These are phyloP conservation scores for Candida maris DNA, from an alignment of 805 yeast genomes.

Conservation along the genomic window DNA sequence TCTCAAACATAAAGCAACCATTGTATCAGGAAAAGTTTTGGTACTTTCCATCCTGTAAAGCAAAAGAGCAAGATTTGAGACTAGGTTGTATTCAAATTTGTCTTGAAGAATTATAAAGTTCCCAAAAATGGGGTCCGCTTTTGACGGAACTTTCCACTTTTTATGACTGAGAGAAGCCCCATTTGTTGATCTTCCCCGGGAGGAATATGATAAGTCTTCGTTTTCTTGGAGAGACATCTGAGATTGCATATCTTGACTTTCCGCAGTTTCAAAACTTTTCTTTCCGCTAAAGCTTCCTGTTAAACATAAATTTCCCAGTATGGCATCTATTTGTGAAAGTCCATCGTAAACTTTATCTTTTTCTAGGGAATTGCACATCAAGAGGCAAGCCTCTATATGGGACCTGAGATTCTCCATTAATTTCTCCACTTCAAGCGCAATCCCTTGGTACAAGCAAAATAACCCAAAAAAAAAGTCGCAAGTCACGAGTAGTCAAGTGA, in stretches of 20 bases:
- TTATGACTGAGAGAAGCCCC: not conserved
- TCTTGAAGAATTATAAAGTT: conserved; percentile 49
- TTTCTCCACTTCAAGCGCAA: no score
- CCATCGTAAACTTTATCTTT: conserved; percentile 1
- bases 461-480: no score
- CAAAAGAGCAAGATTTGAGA: conserved; percentile 32
- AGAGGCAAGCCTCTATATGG: not conserved
- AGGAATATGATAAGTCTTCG: no score
- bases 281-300: not conserved
- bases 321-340: conserved; percentile 7
- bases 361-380: not conserved
- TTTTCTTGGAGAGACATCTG: no score
- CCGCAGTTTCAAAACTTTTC: conserved; percentile 3
- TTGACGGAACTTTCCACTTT: conserved; percentile 29
- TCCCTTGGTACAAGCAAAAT: no score
- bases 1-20: conserved; percentile 28
- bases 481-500: no score
- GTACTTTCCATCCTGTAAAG: conserved; percentile 17
- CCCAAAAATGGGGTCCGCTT: conserved; percentile 28
- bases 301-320: conserved; percentile 12
- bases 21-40: conserved; percentile 14
- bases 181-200: not conserved
- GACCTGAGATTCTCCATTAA: conserved; percentile 1
- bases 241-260: not conserved
- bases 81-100: conserved; percentile 49